Evolutionary conservation across 23 red algal genomes (phyloP).

Genomic region (Gracilaria gracilis): DNA sequence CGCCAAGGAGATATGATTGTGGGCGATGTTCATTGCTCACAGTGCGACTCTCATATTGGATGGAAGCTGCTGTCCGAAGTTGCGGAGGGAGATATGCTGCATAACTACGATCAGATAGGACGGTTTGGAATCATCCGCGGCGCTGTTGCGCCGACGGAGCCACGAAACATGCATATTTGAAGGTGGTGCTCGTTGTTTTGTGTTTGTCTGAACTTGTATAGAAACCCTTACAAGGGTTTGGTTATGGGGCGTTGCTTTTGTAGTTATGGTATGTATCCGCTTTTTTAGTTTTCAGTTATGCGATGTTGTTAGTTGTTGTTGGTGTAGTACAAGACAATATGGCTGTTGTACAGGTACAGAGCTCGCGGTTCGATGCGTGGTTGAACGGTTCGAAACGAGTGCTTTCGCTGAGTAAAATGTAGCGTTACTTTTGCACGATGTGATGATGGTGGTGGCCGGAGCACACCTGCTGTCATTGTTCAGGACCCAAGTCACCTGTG

Average conservation of each 20-base stretch:
- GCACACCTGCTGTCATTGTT: no score
- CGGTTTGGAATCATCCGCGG: slow-evolving; percentile 68
- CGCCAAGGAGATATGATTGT: slow-evolving; percentile 69
- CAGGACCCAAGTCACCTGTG: no score
- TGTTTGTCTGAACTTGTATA: slow-evolving; percentile 13
- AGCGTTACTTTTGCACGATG: neutral
- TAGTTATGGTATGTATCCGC: no score
- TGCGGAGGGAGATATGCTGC: slow-evolving; percentile 35
- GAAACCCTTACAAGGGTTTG: neutral
- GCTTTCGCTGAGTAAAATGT: neutral
- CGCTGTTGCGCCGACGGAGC: slow-evolving; percentile 59
- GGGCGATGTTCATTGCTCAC: slow-evolving; percentile 62
- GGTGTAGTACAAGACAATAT: neutral
- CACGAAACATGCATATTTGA: slow-evolving; percentile 27
- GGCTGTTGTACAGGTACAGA: neutral
- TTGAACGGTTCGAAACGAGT: no score
- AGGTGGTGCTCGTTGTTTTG: neutral
- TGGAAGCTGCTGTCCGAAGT: slow-evolving; percentile 71
- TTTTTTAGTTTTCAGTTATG: neutral
- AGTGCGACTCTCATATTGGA: slow-evolving; percentile 49
- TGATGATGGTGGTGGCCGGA: no score
- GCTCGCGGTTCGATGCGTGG: neutral
- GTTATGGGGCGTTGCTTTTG: no score
- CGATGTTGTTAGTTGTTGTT: neutral
- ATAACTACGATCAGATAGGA: slow-evolving; percentile 74